Conservation (phyloP, 495 filamentous ascomycete genomes). For the Xylaria venustula region DNA sequence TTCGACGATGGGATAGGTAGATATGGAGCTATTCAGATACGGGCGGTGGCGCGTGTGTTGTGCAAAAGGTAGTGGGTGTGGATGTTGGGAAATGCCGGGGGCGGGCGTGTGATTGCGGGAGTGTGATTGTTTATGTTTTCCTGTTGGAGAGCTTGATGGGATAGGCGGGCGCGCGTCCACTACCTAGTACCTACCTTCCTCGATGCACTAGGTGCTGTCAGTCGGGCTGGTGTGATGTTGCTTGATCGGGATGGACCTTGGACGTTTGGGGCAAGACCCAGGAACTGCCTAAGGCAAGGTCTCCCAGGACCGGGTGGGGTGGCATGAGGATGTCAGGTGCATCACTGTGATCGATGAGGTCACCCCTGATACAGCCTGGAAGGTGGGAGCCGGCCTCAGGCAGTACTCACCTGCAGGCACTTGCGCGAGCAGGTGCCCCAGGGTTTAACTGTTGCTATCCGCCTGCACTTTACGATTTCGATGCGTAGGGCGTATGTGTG, state of each 20-base stretch:
- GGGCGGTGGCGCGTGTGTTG: slow-evolving; percentile 22
- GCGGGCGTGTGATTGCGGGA: background rate
- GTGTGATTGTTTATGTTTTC: slow-evolving; percentile 17
- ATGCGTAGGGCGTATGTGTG: too few relatives aligned
- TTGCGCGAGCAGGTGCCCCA: too few relatives aligned
- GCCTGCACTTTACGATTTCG: too few relatives aligned
- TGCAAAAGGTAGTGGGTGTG: slow-evolving; percentile 25
- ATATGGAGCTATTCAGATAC: background rate
- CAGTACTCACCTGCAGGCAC: too few relatives aligned
- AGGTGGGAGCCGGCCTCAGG: too few relatives aligned
- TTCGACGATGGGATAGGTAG: slow-evolving; percentile 5
- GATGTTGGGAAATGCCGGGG: slow-evolving; percentile 8
- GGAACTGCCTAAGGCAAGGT: background rate
- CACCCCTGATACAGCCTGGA: too few relatives aligned
- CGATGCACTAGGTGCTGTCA: background rate
- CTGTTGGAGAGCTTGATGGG: slow-evolving; percentile 7
- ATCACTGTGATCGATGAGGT: background rate
- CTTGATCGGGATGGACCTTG: slow-evolving; percentile 7
- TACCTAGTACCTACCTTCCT: too few relatives aligned
- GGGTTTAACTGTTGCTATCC: too few relatives aligned
- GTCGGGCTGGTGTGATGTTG: background rate
- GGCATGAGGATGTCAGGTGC: background rate
- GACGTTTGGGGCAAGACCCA: slow-evolving; percentile 3
- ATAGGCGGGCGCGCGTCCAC: slow-evolving; percentile 1
- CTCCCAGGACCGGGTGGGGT: background rate